Evolutionary conservation across 345 rosid genomes (phyloP), one percentile per base, ranked within the genome.

Genomic region (Noccaea caerulescens): DNA sequence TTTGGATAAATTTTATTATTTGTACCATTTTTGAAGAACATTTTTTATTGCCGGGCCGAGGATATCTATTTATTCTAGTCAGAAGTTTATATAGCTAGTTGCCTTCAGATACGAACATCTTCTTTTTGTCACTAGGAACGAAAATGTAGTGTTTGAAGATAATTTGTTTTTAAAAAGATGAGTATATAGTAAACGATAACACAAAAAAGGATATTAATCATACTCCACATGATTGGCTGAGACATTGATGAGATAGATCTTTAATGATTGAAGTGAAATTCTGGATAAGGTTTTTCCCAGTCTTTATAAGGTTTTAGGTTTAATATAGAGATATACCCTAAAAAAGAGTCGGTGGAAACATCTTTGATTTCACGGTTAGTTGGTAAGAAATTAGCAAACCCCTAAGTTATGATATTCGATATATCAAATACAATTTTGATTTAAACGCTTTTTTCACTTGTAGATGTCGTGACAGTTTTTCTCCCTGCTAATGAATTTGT

Each of bases 161-260:
- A 10, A 20, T 11, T 25, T 27, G 4, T 58, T 11, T 2, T 0
- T 34, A 1, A 49, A 37, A 49, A 7, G 9, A 50, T 50, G 23
- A 12, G 12, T 23, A 63, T 47, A 63, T 63, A 0, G 20, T 18
- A 33, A 32, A 16, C 16, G 44, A 33, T 33, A 32, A 68, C 18
- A 67, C 7, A 30, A 16, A 68, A 68, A 68, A 1, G 2, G 54
- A 44, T 44, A 56, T 43, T 56, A 56, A 32, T 55, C 44, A 20
- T 10, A 18, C 30, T 27, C 30, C 7, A 37, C 8, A 64, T 36
- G 45, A 49, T 49, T 66, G 59, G 60, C 14, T 10, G 71, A 66
- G 60, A 66, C 39, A 66, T 27, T 66, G n/a, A 59, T 70, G 58
- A 59, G 50, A 11, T 39, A 42, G 67, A 59, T 49, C 32, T 53